Percentiles rank a stretch among this genome's conserved stretches.
Evolutionary conservation across 2,329 filamentous ascomycete species (phyloP).

Genomic region (Colletotrichum aenigma): DNA sequence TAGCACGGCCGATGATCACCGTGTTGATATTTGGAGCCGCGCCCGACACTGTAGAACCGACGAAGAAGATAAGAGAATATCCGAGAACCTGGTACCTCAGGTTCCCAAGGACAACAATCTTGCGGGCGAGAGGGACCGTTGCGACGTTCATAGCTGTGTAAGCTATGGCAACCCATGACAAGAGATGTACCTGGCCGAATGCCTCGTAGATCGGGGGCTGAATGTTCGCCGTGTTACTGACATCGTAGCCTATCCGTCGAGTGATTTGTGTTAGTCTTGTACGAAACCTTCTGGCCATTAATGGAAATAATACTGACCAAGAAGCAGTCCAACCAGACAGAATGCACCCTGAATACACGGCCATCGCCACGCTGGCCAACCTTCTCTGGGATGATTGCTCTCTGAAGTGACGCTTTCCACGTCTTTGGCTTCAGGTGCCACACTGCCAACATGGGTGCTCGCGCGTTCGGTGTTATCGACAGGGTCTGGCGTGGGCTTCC

Average conservation of each 20-base stretch:
- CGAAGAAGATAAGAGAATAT: constrained; percentile 29
- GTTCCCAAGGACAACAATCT: constrained; percentile 35
- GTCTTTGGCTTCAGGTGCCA: neutral
- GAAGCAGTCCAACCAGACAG: neutral
- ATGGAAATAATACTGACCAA: neutral
- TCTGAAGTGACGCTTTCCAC: neutral
- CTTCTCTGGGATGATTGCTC: neutral
- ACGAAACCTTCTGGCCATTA: neutral
- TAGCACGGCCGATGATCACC: constrained; percentile 34
- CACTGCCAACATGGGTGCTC: neutral
- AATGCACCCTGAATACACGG: neutral
- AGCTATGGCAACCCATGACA: constrained; percentile 42
- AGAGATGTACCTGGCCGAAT: constrained; percentile 39
- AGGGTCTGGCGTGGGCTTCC: neutral
- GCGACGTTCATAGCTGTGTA: constrained; percentile 38
- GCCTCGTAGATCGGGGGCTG: constrained; percentile 63
- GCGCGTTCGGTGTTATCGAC: neutral
- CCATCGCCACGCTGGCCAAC: constrained; percentile 1
- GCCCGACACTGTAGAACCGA: constrained; percentile 32
- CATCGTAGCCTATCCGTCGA: constrained; percentile 38
- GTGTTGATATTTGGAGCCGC: constrained; percentile 29
- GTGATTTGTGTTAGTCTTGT: neutral
- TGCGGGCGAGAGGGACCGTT: constrained; percentile 36
- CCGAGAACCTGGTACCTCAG: constrained; percentile 31
- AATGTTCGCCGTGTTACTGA: constrained; percentile 55